A percentile compares a stretch with the other conserved stretches of the same genome.
Conservation (phyloP, 2,329 filamentous ascomycete species). For the Nemania abortiva region DNA sequence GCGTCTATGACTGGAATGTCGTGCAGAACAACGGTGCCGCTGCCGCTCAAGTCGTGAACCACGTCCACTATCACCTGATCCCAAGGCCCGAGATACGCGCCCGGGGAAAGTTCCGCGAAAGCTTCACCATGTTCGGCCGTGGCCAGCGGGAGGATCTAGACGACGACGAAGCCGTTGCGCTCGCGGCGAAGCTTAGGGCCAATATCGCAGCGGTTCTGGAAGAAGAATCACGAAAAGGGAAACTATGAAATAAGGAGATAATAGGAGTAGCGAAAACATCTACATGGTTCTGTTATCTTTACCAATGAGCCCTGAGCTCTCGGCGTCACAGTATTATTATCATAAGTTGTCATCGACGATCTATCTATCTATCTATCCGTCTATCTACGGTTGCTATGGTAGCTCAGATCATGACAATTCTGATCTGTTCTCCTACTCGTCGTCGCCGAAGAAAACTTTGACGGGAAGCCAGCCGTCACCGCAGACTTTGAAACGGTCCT, state of each 20-base stretch:
- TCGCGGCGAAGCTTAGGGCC: conserved; percentile 68
- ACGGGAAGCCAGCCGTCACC: conserved; percentile 79
- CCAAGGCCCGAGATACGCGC: conserved; percentile 78
- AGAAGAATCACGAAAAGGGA: conserved; percentile 57
- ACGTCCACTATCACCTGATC: conserved; percentile 96
- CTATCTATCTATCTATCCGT: conserved; percentile 16
- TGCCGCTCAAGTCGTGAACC: conserved; percentile 91
- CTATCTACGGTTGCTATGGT: conserved; percentile 22
- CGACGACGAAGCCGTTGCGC: conserved; percentile 74
- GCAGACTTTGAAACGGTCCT: conserved; percentile 86
- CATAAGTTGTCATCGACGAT: conserved; percentile 16
- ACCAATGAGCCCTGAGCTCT: not conserved
- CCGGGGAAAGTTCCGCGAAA: conserved; percentile 66
- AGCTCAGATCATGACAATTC: conserved; percentile 8
- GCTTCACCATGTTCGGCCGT: conserved; percentile 86
- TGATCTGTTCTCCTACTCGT: conserved; percentile 67
- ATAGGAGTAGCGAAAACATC: not conserved
- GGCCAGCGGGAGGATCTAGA: conserved; percentile 80
- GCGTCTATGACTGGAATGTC: conserved; percentile 90
- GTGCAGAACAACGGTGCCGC: conserved; percentile 95
- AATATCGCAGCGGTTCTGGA: conserved; percentile 62
- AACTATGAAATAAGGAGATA: conserved; percentile 42
- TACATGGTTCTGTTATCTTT: not conserved
- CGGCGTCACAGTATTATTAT: conserved; percentile 10
- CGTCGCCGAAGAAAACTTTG: conserved; percentile 86